A percentile compares a stretch with the other conserved stretches of the same genome.
Evolutionary conservation across 2,329 filamentous ascomycete genomes (phyloP).

Genomic region (Cercospora beticola): DNA sequence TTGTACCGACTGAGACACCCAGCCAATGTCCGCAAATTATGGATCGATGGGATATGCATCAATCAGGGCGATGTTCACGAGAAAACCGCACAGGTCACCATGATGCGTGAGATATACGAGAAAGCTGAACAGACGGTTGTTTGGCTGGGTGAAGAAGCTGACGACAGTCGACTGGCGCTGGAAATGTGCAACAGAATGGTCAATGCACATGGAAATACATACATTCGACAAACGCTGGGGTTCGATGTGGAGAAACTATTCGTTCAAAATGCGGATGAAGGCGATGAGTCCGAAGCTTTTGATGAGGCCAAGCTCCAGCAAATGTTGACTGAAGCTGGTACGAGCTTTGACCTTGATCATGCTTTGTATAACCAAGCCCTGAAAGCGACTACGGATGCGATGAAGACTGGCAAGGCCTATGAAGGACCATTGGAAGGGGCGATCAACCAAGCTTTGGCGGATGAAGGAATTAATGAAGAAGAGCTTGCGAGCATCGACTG

Average conservation of each 20-base stretch:
- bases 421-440: neutral
- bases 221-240: conserved; percentile 1
- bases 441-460: neutral
- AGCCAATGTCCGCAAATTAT: neutral
- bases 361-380: neutral
- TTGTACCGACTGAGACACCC: neutral
- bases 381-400: neutral
- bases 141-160: conserved; percentile 10
- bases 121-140: conserved; percentile 6
- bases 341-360: conserved; percentile 7
- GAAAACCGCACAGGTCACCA: conserved; percentile 12
- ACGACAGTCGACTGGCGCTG: neutral
- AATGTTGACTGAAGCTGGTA: neutral
- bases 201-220: conserved; percentile 3
- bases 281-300: neutral
- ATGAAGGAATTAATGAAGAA: neutral
- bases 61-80: conserved; percentile 14
- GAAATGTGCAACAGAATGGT: neutral
- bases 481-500: neutral
- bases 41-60: conserved; percentile 21
- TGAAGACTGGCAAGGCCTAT: neutral
- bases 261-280: neutral
- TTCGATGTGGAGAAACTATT: conserved; percentile 3
- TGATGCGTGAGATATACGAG: conserved; percentile 17
- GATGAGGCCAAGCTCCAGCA: conserved; percentile 2